Base-by-base conservation (phyloP, 257 asterid genomes). In the Vinca minor region DNA sequence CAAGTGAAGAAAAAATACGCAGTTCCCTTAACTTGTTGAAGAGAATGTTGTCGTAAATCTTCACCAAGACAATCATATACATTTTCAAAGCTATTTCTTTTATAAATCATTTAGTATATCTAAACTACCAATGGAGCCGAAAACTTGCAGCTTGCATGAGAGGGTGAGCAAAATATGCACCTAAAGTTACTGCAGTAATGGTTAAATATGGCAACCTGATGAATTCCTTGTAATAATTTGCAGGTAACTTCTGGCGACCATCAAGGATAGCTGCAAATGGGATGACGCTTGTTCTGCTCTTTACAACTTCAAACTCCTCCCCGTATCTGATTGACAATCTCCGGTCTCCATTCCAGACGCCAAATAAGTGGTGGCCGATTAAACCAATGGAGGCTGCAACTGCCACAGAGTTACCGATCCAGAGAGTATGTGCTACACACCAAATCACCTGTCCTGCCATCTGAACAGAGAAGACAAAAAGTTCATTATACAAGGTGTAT, bases 261-360 rank as follows among this genome's bases (percentile, higher is more conserved):
- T 89, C 94, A 13, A 89, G 77, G 64, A 93, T 81, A 25, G 97
- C 99, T 41, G 91, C 95, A 73, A 93, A 93, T 0, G 99, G 99
- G 8, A 85, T 60, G n/a, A 87, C 69, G 29, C 99, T 93, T 1
- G 97, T 93, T 75, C 97, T 82, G 64, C 66, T 72, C 79, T 87
- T 89, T 23, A 93, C 86, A 3, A 8, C 83, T 72, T 93, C 88
- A 53, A 93, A 93, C 60, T 87, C 96, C 69, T 87, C 91, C 4
- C 97, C 99, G 21, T 89, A 75, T 31, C 97, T 77, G 13, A 78
- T 78, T 48, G 83, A 88, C 75, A 93, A 69, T 69, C 99, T 82
- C 21, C 97, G 76, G 73, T 93, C 99, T 28, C 99, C 99, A 61
- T 85, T 93, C 99, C 99, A 89, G 26, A 80, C 95, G 13, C 99